Percentiles rank a stretch among this genome's conserved stretches.
Evolutionary conservation across 305 asterid species (phyloP).

Genomic region (Striga hermonthica): DNA sequence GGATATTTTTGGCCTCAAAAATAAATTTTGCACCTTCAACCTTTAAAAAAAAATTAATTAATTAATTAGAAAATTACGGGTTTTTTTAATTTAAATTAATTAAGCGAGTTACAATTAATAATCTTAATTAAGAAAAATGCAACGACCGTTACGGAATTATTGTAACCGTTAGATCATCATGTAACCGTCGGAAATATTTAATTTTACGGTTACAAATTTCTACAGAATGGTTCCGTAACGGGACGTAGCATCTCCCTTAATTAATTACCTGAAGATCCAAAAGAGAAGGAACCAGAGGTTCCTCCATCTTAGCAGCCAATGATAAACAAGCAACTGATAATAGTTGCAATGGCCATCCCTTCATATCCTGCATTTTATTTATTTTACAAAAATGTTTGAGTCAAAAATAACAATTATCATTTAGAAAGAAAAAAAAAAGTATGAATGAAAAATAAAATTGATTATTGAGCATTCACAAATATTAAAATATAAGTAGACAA

Average conservation of each 20-base stretch:
- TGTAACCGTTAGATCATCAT: too few relatives aligned
- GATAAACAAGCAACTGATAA: conserved; percentile 68
- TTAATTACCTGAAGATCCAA: conserved; percentile 62
- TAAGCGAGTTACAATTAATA: too few relatives aligned
- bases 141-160: too few relatives aligned
- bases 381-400: neutral
- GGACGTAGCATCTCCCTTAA: too few relatives aligned
- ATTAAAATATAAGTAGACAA: neutral
- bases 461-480: neutral
- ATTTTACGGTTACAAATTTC: too few relatives aligned
- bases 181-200: too few relatives aligned
- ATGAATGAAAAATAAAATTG: conserved; percentile 18
- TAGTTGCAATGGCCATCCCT: conserved; percentile 72
- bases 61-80: neutral
- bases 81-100: neutral
- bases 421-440: too few relatives aligned
- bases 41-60: conserved; percentile 30
- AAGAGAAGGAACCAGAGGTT: conserved; percentile 73
- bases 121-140: too few relatives aligned
- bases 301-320: conserved; percentile 84
- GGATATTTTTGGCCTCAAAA: conserved; percentile 61
- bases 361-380: conserved; percentile 44
- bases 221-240: too few relatives aligned
- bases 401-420: neutral
- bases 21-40: conserved; percentile 62